These are phyloP conservation scores for Fusarium tricinctum DNA, from an alignment of 2,329 filamentous ascomycete species.

Conservation along the genomic window DNA sequence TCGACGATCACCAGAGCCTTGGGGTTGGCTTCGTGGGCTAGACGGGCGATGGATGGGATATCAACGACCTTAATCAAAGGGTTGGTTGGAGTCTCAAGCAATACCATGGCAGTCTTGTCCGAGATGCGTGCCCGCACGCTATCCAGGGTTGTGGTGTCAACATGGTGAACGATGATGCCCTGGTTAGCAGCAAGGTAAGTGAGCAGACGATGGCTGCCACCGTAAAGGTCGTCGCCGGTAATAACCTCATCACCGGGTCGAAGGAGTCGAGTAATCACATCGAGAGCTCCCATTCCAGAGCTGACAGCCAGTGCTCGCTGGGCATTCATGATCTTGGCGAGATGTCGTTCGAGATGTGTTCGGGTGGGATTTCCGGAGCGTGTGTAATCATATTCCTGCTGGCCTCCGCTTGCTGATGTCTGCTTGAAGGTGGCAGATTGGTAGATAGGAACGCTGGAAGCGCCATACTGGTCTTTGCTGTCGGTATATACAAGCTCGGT, in stretches of 20 bases:
- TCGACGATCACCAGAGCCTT: conserved; percentile 90
- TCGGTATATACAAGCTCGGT: conserved; percentile 98
- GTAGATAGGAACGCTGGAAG: conserved; percentile 97
- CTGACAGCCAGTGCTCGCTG: conserved; percentile 91
- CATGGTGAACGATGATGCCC: conserved; percentile 94
- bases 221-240: conserved; percentile 96
- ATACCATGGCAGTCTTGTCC: conserved; percentile 91
- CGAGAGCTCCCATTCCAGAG: conserved; percentile 96
- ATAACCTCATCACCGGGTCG: conserved; percentile 96
- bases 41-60: conserved; percentile 81
- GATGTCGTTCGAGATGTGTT: conserved; percentile 93
- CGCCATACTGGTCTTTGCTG: conserved; percentile 95
- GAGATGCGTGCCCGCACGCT: conserved; percentile 77
- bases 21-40: conserved; percentile 82
- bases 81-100: conserved; percentile 97
- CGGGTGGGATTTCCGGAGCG: conserved; percentile 97
- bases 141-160: conserved; percentile 88
- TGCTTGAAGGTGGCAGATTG: conserved; percentile 99
- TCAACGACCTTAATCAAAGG: conserved; percentile 98
- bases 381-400: conserved; percentile 96
- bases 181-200: conserved; percentile 92
- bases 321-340: conserved; percentile 99
- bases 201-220: conserved; percentile 91
- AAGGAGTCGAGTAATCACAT: conserved; percentile 93
- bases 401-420: conserved; percentile 80